Evolutionary conservation across 345 rosid genomes (phyloP), one percentile per base, ranked within the genome.

Genomic region (Trapa incisa): DNA sequence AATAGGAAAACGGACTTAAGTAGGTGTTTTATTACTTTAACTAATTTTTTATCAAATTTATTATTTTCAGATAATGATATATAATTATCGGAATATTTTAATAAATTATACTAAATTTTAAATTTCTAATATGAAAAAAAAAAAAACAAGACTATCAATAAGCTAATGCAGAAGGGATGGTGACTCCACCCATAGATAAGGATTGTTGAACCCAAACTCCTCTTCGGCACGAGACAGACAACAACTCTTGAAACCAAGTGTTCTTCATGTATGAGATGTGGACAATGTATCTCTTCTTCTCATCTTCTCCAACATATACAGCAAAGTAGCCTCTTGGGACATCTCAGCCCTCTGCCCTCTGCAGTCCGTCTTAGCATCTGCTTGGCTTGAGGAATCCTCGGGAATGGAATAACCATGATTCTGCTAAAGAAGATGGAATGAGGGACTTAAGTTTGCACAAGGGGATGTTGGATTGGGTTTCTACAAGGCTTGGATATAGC

Each of bases 281-380:
- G 58, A 75, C 76, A 22, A 75, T 61, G 9, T 53, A 71, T 71
- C 85, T 77, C 75, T 73, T 82, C 64, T 69, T 67, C 37, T 71
- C 72, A 15, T 39, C 65, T 61, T 76, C 76, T 43, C 85, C 81
- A 60, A 79, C 80, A 69, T 82, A 75, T 7, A 79, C 75, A 36
- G 78, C 75, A 37, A 74, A 37, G 71, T 66, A 70, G 53, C 86
- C 83, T 68, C 77, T 80, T 12, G 80, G 84, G 48, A 70, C 73
- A 33, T 50, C 53, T 56, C 1, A 56, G 10, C 35, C 61, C 35
- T n/a, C 61, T 6, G 10, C 35, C 61, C 35, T n/a, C 61, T 6
- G 35, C 13, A 32, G 33, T 35, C 39, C 45, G 56, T 6, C 37
- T 35, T 3, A 47, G 60, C 39, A 53, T 38, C 11, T 64, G 68